Conservation (phyloP, 2,329 filamentous ascomycete genomes). For the Diplodia intermedia region DNA sequence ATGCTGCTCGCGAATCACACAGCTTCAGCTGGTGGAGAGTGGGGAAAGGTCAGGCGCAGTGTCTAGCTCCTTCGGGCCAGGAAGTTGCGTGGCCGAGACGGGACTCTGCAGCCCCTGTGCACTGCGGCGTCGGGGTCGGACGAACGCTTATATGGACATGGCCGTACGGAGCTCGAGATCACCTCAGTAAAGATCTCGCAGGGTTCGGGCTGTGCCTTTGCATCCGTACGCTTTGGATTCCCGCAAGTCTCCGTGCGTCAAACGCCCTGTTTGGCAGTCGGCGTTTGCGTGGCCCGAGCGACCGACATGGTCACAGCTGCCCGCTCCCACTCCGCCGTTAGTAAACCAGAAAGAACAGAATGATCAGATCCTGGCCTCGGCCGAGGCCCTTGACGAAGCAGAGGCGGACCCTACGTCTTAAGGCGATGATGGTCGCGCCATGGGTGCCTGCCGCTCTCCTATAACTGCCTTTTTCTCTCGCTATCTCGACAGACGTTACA, state of each 20-base stretch:
- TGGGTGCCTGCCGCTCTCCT: slow-evolving; percentile 9
- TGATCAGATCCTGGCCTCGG: slow-evolving; percentile 19
- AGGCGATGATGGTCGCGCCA: not conserved
- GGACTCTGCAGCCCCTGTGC: not conserved
- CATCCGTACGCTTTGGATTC: not conserved
- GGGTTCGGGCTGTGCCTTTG: not conserved
- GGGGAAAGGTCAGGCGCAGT: slow-evolving; percentile 1
- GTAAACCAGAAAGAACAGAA: not conserved
- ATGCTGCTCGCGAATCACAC: not conserved
- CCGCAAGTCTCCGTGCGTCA: slow-evolving; percentile 3
- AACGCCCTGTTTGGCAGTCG: not conserved
- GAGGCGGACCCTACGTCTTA: not conserved
- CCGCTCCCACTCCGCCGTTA: not conserved
- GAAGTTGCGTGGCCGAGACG: not conserved
- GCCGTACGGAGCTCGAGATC: not conserved
- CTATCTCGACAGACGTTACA: not conserved
- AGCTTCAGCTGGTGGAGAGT: not conserved
- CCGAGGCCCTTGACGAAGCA: not conserved
- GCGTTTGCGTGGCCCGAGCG: slow-evolving; percentile 10
- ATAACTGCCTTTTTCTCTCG: not conserved
- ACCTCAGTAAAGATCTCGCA: not conserved
- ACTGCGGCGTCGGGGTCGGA: not conserved
- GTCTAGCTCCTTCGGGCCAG: not conserved
- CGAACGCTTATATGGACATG: not conserved
- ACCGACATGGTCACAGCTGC: slow-evolving; percentile 16